Percentiles rank a stretch among this genome's conserved stretches.
Conservation (phyloP, 208 protist species). For the Wallacemonas sp. region DNA sequence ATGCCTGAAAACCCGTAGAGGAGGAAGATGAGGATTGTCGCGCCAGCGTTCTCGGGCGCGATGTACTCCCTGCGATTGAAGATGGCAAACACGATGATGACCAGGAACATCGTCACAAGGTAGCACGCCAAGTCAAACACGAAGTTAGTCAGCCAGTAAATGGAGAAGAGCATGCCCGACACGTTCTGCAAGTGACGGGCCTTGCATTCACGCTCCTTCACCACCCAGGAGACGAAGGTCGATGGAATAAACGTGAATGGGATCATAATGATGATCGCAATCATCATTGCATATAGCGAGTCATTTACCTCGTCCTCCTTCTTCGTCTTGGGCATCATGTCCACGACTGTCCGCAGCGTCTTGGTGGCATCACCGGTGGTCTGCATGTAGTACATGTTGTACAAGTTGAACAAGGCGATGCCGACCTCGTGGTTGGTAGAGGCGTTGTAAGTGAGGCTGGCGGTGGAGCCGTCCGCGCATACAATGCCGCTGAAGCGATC, state of each 20-base stretch:
- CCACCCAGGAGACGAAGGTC: constrained; percentile 63
- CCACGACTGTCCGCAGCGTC: constrained; percentile 19
- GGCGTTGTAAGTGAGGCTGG: constrained; percentile 55
- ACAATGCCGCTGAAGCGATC: constrained; percentile 42
- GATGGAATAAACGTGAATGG: constrained; percentile 74
- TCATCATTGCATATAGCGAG: constrained; percentile 44
- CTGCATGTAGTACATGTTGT: constrained; percentile 32
- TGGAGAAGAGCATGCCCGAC: constrained; percentile 47
- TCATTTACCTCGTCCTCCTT: constrained; percentile 18
- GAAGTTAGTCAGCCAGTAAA: constrained; percentile 82
- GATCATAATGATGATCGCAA: constrained; percentile 61
- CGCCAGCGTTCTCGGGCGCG: constrained; percentile 23
- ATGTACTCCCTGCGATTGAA: constrained; percentile 70
- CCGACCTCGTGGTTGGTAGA: constrained; percentile 37
- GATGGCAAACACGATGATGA: constrained; percentile 53
- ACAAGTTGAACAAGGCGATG: constrained; percentile 34
- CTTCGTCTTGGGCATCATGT: constrained; percentile 45
- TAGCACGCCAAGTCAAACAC: constrained; percentile 69
- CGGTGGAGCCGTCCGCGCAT: constrained; percentile 24
- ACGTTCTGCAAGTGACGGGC: constrained; percentile 69
- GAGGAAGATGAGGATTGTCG: constrained; percentile 54
- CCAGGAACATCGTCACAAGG: constrained; percentile 55
- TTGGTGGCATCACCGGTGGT: constrained; percentile 3
- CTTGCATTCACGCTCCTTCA: constrained; percentile 76
- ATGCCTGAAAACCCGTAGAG: constrained; percentile 65